Evolutionary conservation across 306 rosid species (phyloP), one percentile per base, ranked within the genome.

Genomic region (Rosa chinensis): DNA sequence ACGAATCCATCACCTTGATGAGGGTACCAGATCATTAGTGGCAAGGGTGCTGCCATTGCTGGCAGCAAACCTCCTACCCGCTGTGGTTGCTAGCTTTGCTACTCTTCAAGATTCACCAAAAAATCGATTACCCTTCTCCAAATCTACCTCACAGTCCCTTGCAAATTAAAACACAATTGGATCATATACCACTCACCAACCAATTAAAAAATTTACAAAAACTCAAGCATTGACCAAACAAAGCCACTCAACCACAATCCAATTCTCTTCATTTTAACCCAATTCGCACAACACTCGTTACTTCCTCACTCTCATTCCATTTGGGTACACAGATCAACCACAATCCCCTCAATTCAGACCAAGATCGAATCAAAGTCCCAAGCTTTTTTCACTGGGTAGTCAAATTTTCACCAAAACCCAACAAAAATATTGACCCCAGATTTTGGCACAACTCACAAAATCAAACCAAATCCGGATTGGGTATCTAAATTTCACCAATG

Each of bases 41-140:
- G 90, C 84, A 79, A 76, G 96, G 89, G 83, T 82, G 89, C 90
- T 87, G 90, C 98, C 97, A 82, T 92, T 94, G 88, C 84, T 89
- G 91, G 94, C 87, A 87, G 92, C 63, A 63, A 35, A 78, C 87
- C 98, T 87, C 98, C 99, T 91, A 85, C 91, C 76, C 35, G 88
- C 70, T 55, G 98, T 77, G 16, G 98, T 82, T 68, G 98, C 94
- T 98, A 96, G 92, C 81, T 89, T 86, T 18, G 80, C 83, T 90
- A 83, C 43, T 58, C 76, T 81, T 76, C 81, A 85, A 83, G 56
- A 81, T 79, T 61, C 73, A 48, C n/a, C 77, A 45, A 84, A 42
- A 79, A 80, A 83, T 75, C 81, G 56, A 81, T 74, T 74, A 78
- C 84, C 75, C 81, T 80, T 86, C 83, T 85, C 81, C 93, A 83